phyloP scores from a whole-genome alignment of 1,284 basidiomycete species.

The Coniferiporia weirii region DNA sequence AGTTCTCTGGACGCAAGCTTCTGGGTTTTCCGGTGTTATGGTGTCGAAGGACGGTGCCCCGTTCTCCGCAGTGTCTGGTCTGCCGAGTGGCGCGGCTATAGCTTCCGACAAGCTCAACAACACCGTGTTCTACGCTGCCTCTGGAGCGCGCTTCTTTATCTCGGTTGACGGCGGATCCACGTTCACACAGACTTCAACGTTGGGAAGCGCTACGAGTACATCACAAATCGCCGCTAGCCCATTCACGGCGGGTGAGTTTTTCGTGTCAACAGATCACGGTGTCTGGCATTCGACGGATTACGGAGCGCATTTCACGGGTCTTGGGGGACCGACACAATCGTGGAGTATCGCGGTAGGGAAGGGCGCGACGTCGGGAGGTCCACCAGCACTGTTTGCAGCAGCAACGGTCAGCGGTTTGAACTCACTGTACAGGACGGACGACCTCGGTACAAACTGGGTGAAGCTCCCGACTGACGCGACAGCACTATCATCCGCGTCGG shows the following conservation, averaged over 20 bases:
- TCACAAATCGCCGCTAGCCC: constrained; percentile 22
- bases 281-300: constrained; percentile 23
- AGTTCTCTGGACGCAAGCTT: constrained; percentile 21
- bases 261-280: constrained; percentile 23
- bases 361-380: constrained; percentile 21
- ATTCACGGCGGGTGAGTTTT: constrained; percentile 22
- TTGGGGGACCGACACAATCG: constrained; percentile 18
- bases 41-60: constrained; percentile 20
- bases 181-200: constrained; percentile 19
- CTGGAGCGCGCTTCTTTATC: constrained; percentile 23
- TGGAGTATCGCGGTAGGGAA: constrained; percentile 24
- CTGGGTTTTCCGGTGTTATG: constrained; percentile 19
- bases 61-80: constrained; percentile 22
- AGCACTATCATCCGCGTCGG: constrained; percentile 11
- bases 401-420: constrained; percentile 19
- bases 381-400: constrained; percentile 22
- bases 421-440: constrained; percentile 23
- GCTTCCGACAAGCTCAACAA: constrained; percentile 25
- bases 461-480: constrained; percentile 21
- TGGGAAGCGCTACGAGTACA: constrained; percentile 20
- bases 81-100: constrained; percentile 20
- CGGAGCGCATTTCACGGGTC: constrained; percentile 21
- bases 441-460: constrained; percentile 23
- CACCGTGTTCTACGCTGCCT: constrained; percentile 23
- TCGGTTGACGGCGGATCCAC: constrained; percentile 21